These are phyloP conservation scores for Allium sativum DNA, from an alignment of 106 monocot genomes.

Conservation along the genomic window DNA sequence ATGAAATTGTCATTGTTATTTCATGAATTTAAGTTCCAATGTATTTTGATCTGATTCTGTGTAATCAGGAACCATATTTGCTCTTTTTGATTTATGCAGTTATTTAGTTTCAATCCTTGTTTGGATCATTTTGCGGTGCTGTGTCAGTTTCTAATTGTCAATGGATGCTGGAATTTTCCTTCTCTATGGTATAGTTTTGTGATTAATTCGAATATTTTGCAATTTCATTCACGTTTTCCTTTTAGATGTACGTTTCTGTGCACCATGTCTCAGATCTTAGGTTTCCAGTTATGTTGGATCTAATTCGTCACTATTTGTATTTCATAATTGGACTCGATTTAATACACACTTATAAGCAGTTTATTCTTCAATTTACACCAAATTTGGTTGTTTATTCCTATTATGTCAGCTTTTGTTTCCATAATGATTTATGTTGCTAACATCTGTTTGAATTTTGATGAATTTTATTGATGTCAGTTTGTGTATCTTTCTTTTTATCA, in stretches of 20 bases:
- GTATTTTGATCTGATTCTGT: neutral
- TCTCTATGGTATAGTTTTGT: too few relatives aligned
- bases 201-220: too few relatives aligned
- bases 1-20: neutral
- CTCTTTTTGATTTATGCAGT: neutral
- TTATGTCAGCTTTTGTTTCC: too few relatives aligned
- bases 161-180: too few relatives aligned
- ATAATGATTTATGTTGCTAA: neutral
- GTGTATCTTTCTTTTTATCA: neutral
- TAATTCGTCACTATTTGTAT: neutral
- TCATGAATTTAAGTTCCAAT: neutral
- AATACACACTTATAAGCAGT: neutral
- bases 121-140: too few relatives aligned
- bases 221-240: neutral
- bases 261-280: neutral
- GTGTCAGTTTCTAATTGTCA: too few relatives aligned
- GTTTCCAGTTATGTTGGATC: neutral
- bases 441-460: neutral
- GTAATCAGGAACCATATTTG: neutral
- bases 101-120: neutral
- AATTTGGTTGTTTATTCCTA: neutral
- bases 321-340: slow-evolving; percentile 2
- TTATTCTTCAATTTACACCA: neutral
- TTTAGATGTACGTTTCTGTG: neutral
- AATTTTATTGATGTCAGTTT: neutral